phyloP scores from a whole-genome alignment of 805 yeast species.

The Yarrowia sp. region DNA sequence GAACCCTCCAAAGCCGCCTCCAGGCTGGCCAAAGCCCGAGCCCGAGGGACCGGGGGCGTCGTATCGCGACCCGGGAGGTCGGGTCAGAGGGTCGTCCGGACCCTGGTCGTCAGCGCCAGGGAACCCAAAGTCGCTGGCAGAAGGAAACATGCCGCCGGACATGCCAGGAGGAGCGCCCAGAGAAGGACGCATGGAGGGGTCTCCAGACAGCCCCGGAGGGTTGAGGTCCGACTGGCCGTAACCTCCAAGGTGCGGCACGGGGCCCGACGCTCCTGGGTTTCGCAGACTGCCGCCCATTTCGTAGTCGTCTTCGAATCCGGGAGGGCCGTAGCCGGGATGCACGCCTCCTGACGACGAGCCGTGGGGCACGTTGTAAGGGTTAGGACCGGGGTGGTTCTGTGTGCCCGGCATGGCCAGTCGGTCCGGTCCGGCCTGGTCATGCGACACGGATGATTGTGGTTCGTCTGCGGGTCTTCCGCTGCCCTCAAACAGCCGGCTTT shows the following conservation, averaged over 20 bases:
- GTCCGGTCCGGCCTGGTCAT: neutral
- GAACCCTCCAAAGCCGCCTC: constrained; percentile 28
- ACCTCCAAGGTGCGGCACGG: constrained; percentile 28
- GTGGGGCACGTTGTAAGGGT: neutral
- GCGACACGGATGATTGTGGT: neutral
- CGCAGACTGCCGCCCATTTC: constrained; percentile 31
- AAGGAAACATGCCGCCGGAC: constrained; percentile 39
- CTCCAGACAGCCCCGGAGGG: constrained; percentile 41
- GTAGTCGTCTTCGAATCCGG: constrained; percentile 47
- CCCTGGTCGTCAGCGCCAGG: constrained; percentile 33
- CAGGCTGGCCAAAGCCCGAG: constrained; percentile 25
- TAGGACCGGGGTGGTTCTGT: neutral
- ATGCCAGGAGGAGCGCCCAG: constrained; percentile 27
- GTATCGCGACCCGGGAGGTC: constrained; percentile 43
- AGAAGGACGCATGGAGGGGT: constrained; percentile 38
- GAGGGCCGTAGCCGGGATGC: constrained; percentile 28
- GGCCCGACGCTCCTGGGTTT: constrained; percentile 19
- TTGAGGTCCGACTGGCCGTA: constrained; percentile 40
- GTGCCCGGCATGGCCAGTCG: neutral
- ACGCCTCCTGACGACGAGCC: neutral
- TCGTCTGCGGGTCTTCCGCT: neutral
- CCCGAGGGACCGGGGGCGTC: constrained; percentile 40
- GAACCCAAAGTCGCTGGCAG: constrained; percentile 35
- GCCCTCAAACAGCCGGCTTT: constrained; percentile 24
- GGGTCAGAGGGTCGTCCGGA: constrained; percentile 29